These are phyloP conservation scores for Geotrichum aggregatum DNA, from an alignment of 1,139 yeast species.

Conservation along the genomic window DNA sequence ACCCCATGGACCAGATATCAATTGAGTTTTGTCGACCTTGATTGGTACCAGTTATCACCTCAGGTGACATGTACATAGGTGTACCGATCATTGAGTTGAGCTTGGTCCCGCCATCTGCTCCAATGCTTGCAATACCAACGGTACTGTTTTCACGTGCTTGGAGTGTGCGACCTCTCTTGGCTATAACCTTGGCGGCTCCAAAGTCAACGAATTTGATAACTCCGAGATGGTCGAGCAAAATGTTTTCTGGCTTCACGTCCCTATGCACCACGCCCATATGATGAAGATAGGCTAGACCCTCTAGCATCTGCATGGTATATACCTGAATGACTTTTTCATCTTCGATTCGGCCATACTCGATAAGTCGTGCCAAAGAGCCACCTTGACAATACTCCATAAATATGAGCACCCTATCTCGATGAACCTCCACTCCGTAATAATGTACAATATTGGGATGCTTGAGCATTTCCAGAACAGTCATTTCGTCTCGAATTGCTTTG, in stretches of 20 bases:
- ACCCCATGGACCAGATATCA: slow-evolving; percentile 70
- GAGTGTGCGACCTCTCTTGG: slow-evolving; percentile 54
- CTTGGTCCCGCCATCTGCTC: slow-evolving; percentile 30
- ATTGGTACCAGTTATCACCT: slow-evolving; percentile 77
- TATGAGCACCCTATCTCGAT: slow-evolving; percentile 88
- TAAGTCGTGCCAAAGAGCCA: slow-evolving; percentile 79
- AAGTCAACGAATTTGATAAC: slow-evolving; percentile 93
- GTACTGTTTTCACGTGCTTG: slow-evolving; percentile 23
- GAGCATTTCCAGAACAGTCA: slow-evolving; percentile 92
- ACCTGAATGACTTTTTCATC: slow-evolving; percentile 92
- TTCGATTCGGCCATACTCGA: slow-evolving; percentile 89
- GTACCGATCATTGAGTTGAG: slow-evolving; percentile 76
- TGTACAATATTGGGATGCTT: slow-evolving; percentile 95
- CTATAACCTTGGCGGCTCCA: slow-evolving; percentile 95
- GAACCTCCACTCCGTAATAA: slow-evolving; percentile 95
- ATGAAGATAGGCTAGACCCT: slow-evolving; percentile 91
- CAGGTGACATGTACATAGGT: slow-evolving; percentile 99
- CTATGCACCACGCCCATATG: slow-evolving; percentile 95
- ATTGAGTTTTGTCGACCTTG: slow-evolving; percentile 67
- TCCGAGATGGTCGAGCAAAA: slow-evolving; percentile 84
- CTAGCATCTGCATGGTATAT: slow-evolving; percentile 86
- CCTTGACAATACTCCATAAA: slow-evolving; percentile 98
- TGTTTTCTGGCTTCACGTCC: slow-evolving; percentile 94
- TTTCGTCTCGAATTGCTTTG: slow-evolving; percentile 88
- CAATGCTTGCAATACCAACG: slow-evolving; percentile 15